phyloP scores from a whole-genome alignment of 2,329 filamentous ascomycete genomes.

The Hawksworthiomyces lignivorus region DNA sequence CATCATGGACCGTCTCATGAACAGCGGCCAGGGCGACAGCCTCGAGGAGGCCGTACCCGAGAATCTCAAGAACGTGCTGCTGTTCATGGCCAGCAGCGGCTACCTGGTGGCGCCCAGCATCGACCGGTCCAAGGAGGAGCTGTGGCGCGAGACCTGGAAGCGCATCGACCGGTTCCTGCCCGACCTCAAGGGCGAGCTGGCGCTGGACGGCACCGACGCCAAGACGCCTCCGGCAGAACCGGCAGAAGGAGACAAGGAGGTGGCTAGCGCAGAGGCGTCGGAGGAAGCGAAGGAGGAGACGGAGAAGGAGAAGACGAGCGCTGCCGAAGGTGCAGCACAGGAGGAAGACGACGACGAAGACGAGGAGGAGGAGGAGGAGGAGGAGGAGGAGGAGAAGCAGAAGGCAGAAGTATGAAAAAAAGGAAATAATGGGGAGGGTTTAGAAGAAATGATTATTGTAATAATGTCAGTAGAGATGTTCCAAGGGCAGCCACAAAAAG shows the following conservation, averaged over 20 bases:
- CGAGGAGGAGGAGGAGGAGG: neutral
- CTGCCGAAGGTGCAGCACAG: too few species aligned
- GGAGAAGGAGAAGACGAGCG: too few species aligned
- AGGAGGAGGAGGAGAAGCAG: neutral
- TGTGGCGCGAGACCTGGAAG: constrained; percentile 59
- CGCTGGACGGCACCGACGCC: constrained; percentile 36
- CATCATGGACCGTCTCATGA: constrained; percentile 93
- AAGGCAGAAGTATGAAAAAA: neutral
- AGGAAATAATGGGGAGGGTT: too few species aligned
- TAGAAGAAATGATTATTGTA: neutral
- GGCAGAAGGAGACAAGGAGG: neutral
- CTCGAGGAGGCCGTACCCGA: constrained; percentile 92
- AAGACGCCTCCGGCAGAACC: neutral
- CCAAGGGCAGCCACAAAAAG: too few species aligned
- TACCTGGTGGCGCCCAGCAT: constrained; percentile 66
- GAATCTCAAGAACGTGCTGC: constrained; percentile 88
- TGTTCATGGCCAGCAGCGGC: constrained; percentile 89
- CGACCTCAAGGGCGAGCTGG: constrained; percentile 49
- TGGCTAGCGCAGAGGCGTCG: too few species aligned
- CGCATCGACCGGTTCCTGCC: constrained; percentile 58
- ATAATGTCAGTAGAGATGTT: neutral
- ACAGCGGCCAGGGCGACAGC: constrained; percentile 85
- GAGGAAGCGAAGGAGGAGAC: too few species aligned
- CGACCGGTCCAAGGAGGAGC: constrained; percentile 45
- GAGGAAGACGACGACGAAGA: neutral